phyloP scores from a whole-genome alignment of 2,329 filamentous ascomycete species.

The Grosmannia serpens region DNA sequence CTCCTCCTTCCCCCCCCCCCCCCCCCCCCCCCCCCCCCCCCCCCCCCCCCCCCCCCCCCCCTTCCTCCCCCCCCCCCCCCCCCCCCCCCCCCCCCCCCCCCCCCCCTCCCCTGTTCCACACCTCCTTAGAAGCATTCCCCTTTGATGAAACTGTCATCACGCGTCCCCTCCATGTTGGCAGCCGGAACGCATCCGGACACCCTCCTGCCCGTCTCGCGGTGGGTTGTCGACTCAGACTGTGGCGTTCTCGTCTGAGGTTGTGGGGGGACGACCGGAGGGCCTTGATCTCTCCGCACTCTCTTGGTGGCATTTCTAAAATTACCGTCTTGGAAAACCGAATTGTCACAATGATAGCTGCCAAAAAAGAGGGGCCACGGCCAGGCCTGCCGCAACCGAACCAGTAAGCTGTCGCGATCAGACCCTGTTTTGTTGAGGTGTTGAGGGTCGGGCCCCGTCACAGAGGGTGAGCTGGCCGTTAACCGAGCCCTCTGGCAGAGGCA shows the following conservation, averaged over 20 bases:
- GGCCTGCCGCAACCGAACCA: neutral
- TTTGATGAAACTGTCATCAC: neutral
- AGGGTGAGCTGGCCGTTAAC: neutral
- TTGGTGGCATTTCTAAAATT: neutral
- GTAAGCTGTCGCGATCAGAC: neutral
- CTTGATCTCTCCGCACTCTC: neutral
- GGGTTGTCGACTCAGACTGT: neutral
- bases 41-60: too few relatives aligned
- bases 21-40: too few relatives aligned
- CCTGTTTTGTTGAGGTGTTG: neutral
- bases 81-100: too few relatives aligned
- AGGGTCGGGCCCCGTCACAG: neutral
- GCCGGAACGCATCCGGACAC: neutral
- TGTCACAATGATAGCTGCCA: neutral
- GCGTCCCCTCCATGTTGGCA: neutral
- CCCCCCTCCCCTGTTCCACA: neutral
- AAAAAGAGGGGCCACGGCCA: neutral
- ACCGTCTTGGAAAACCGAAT: neutral
- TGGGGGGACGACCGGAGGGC: neutral
- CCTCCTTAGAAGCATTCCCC: neutral
- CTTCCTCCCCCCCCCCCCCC: too few relatives aligned
- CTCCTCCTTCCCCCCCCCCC: too few relatives aligned
- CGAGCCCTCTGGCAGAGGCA: neutral
- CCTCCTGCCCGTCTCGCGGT: neutral
- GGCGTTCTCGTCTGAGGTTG: neutral